Base-by-base conservation (phyloP, 345 rosid species). In the Brassica incana region DNA sequence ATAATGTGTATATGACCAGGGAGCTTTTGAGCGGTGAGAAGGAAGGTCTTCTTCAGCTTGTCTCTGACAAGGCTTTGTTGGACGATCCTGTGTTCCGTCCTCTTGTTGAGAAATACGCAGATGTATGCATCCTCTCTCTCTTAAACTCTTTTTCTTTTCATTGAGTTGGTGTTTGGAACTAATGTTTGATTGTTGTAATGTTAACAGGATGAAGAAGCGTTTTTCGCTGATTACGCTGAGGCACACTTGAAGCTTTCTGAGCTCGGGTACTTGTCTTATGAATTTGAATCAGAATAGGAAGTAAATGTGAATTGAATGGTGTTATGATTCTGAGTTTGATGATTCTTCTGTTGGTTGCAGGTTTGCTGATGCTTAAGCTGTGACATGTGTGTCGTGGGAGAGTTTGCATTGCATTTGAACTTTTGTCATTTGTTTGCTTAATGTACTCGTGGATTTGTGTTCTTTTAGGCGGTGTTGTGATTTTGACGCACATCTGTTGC, bases 181-280 rank as follows among this genome's bases (percentile, higher is more conserved):
- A 11, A 81, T 59, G 61, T 50, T 62, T 59, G 69, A 32, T 60
- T 45, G 59, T 6, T 8, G 68, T 33, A 54, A 60, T 76, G 58
- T 5, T 25, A 78, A 48, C 88, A 95, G 99, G 94, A 91, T 70
- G 99, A 95, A 80, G 99, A 95, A 15, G 95, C 92, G 14, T 95
- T 95, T 83, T 95, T 93, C 58, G 93, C 66, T 3, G 99, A 95
- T 76, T 95, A 93, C 36, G 38, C 95, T 0, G 98, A 89, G 68
- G 88, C 98, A 9, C 98, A 91, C 77, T 30, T 90, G 80, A 93
- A 86, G 88, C 97, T 95, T 72, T 93, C 99, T 0, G 99, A 95
- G 88, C 93, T 95, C 5, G 99, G 99, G 99, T 95, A 89, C 5
- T 9, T n/a, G 1, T 35, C 30, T 4, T 33, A 2, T 67, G 9